Evolutionary conservation across 768 basidiomycete species (phyloP), one percentile per base, ranked within the genome.

Genomic region (Candolleomyces eurysporus): DNA sequence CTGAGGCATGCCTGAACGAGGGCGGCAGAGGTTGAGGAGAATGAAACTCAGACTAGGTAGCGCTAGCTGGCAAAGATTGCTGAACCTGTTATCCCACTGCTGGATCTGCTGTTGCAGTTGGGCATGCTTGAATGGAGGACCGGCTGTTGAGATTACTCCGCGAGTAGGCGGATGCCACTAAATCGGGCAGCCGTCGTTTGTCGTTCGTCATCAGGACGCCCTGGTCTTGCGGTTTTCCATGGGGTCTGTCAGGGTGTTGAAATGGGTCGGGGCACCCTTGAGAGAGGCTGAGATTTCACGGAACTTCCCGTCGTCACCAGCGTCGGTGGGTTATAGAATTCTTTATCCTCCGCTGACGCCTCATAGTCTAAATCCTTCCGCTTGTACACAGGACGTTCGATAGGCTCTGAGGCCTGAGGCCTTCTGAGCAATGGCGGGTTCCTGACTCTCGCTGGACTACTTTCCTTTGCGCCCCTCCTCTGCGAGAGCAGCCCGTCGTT

Each of bases 201-300:
- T n/a, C n/a, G n/a, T n/a, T n/a, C n/a, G n/a, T n/a, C n/a, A n/a
- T n/a, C n/a, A n/a, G n/a, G n/a, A n/a, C n/a, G n/a, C n/a, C n/a
- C n/a, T n/a, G n/a, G n/a, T n/a, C n/a, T n/a, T n/a, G n/a, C n/a
- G n/a, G n/a, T n/a, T n/a, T n/a, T n/a, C n/a, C n/a, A n/a, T n/a
- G n/a, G n/a, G n/a, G n/a, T n/a, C n/a, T n/a, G n/a, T n/a, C n/a
- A n/a, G 90, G 0, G 90, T 87, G 0, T 80, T 71, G 72, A 93
- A 94, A 7, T 64, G 65, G 2, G 79, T 75, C 14, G 83, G 75
- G 1, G 72, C 64, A n/a, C 61, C 45, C 14, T 53, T 57, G 16
- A 59, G 48, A 5, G 61, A 53, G 19, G 21, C 59, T 43, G 58
- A 46, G 9, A 58, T 60, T n/a, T 31, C 50, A 7, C 56, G 13